Evolutionary conservation across 371 early-diverging fungal species (phyloP).

Genomic region (Dichotomocladium elegans): DNA sequence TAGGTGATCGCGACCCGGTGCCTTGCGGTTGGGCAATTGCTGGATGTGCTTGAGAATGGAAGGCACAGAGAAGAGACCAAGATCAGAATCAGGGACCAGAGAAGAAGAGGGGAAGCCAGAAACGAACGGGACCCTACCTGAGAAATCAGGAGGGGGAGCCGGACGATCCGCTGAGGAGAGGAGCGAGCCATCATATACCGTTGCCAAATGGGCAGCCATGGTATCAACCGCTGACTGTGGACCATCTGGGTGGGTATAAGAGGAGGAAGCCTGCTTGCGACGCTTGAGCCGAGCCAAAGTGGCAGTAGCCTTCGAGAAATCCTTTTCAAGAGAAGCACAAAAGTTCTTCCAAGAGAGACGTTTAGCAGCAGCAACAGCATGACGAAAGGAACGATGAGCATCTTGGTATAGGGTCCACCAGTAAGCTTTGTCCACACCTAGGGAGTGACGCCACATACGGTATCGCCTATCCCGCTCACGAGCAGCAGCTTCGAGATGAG

Average conservation of each 20-base stretch:
- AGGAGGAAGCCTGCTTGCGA: neutral
- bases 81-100: too few relatives aligned
- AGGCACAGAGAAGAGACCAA: too few relatives aligned
- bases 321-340: neutral
- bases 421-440: neutral
- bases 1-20: constrained; percentile 20
- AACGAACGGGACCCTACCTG: too few relatives aligned
- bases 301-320: neutral
- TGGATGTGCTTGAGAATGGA: too few relatives aligned
- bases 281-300: neutral
- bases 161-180: too few relatives aligned
- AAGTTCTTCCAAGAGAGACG: neutral
- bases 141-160: too few relatives aligned
- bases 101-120: too few relatives aligned
- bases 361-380: neutral
- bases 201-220: neutral
- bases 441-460: neutral
- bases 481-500: neutral
- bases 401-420: neutral
- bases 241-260: constrained; percentile 1
- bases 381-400: neutral
- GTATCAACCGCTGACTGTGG: neutral
- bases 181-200: constrained; percentile 1
- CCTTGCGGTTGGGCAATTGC: constrained; percentile 8
- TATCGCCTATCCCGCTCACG: neutral